Evolutionary conservation across 1,139 yeast genomes (phyloP).

Genomic region (Saccharomyces hybrid): DNA sequence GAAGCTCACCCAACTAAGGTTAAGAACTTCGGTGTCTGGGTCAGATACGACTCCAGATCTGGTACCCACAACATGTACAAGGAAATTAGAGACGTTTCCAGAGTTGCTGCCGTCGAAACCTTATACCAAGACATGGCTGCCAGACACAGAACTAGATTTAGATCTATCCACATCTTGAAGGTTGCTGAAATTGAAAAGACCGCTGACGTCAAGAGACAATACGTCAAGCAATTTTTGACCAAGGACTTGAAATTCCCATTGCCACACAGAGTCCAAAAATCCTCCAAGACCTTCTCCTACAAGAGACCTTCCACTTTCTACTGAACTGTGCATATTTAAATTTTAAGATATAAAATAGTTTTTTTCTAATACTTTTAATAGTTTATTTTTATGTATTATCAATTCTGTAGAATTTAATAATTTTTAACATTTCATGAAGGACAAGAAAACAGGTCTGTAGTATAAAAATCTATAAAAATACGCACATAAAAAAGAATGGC

Average conservation of each 20-base stretch:
- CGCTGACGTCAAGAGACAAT: conserved; percentile 47
- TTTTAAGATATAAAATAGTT: neutral
- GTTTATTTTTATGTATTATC: conserved; percentile 5
- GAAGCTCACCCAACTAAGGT: too few species aligned
- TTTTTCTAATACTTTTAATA: conserved; percentile 1
- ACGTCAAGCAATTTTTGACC: conserved; percentile 93
- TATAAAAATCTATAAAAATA: neutral
- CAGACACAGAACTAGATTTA: conserved; percentile 99
- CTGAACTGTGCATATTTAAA: conserved; percentile 36
- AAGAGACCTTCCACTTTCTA: conserved; percentile 96
- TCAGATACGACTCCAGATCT: too few species aligned
- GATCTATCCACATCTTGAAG: conserved; percentile 97
- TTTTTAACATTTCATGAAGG: conserved; percentile 1
- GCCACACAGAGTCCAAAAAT: conserved; percentile 97
- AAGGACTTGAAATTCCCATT: conserved; percentile 99
- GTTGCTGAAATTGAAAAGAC: conserved; percentile 90
- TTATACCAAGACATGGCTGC: conserved; percentile 53
- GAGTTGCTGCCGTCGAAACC: too few species aligned
- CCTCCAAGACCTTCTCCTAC: conserved; percentile 80
- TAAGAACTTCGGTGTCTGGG: too few species aligned
- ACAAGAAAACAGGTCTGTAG: neutral
- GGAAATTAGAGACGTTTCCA: too few species aligned
- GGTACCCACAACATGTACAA: too few species aligned
- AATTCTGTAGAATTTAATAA: conserved; percentile 10
- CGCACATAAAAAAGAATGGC: neutral